phyloP scores from a whole-genome alignment of 331 rosid genomes.

The Cydonia oblonga region DNA sequence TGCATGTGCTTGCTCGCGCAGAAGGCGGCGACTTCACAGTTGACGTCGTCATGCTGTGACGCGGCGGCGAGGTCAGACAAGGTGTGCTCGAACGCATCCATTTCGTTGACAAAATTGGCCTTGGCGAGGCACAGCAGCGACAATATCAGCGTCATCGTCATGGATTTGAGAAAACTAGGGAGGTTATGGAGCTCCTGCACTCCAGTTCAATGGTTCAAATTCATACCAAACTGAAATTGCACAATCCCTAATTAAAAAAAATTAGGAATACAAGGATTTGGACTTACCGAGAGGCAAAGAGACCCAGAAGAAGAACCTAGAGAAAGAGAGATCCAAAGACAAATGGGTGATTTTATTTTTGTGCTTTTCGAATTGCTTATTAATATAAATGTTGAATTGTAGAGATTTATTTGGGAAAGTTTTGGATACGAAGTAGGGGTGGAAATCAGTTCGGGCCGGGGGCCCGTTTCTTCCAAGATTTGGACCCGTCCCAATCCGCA shows the following conservation, averaged over 20 bases:
- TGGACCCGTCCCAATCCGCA: rapidly evolving
- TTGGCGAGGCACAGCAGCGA: background rate
- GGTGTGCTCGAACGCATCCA: conserved; percentile 74
- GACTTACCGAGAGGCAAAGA: conserved; percentile 13
- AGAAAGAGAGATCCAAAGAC: background rate
- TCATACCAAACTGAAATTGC: background rate
- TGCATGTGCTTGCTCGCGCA: conserved; percentile 50
- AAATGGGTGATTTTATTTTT: background rate
- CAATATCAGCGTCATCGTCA: conserved; percentile 15
- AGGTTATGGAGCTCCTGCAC: background rate
- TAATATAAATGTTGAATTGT: background rate
- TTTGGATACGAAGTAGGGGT: conserved; percentile 2
- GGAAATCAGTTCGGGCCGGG: no score
- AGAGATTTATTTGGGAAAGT: background rate
- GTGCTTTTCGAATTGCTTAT: background rate
- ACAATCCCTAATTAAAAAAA: no score
- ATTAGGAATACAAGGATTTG: background rate
- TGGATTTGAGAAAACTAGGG: conserved; percentile 37
- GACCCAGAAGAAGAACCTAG: background rate
- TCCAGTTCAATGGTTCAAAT: no score
- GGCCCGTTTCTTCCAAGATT: no score
- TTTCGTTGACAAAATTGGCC: conserved; percentile 72
- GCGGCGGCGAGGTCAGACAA: conserved; percentile 33
- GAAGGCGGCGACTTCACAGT: conserved; percentile 10
- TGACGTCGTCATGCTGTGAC: background rate